Percentiles rank a stretch among this genome's conserved stretches.
phyloP scores from a whole-genome alignment of 2,329 filamentous ascomycete species.

The Onygenales sp. region DNA sequence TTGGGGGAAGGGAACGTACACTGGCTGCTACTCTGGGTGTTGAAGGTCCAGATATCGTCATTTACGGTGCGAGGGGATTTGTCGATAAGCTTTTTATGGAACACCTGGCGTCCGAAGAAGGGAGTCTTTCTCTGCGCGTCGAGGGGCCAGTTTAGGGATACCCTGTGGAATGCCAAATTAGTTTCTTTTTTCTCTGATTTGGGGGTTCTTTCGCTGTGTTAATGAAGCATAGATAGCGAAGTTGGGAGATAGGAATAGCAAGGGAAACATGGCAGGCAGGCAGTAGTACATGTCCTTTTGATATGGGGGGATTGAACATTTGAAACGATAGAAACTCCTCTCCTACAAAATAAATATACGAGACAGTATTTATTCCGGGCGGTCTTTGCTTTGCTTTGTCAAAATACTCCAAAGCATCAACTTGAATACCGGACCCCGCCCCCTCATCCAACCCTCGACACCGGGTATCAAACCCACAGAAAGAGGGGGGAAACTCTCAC shows the following conservation, averaged over 20 bases:
- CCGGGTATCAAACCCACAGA: no score
- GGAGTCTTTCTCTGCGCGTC: conserved; percentile 43
- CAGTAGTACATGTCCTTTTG: no score
- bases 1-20: conserved; percentile 20
- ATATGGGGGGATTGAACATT: no score
- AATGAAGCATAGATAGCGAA: neutral
- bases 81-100: conserved; percentile 45
- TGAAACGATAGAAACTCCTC: no score
- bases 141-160: conserved; percentile 54
- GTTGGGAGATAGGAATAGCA: no score
- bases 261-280: no score
- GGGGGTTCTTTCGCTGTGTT: neutral
- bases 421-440: no score
- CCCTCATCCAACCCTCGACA: no score
- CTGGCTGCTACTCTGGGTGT: conserved; percentile 49
- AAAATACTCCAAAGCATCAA: no score
- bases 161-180: conserved; percentile 21
- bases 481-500: conserved; percentile 5
- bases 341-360: no score
- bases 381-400: no score
- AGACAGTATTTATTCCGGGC: no score
- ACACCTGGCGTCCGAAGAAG: conserved; percentile 48
- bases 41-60: conserved; percentile 52
- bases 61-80: conserved; percentile 47
- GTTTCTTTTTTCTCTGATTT: neutral